phyloP scores from a whole-genome alignment of 164 flowering plant genomes.

The Vitis riparia region DNA sequence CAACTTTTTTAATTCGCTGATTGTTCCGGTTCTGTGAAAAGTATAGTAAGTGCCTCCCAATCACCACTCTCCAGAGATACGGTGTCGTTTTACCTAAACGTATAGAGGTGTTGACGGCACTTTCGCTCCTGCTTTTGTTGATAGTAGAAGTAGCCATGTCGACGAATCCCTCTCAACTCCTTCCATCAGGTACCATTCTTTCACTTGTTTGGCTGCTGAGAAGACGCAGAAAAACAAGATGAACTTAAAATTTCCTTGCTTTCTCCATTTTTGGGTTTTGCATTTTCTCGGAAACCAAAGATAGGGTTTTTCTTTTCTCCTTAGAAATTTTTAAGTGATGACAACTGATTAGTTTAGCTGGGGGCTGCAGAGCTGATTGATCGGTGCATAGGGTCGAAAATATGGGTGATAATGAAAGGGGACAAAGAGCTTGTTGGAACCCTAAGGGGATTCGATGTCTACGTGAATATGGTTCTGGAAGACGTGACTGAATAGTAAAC shows the following conservation, averaged over 20 bases:
- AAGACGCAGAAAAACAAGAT: too few relatives aligned
- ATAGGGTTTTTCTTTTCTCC: background rate
- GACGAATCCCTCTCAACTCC: slow-evolving; percentile 87
- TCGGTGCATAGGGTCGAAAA: slow-evolving; percentile 94
- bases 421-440: slow-evolving; percentile 99
- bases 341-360: slow-evolving; percentile 3
- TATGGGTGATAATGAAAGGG: slow-evolving; percentile 99
- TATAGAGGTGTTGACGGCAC: too few relatives aligned
- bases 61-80: too few relatives aligned
- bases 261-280: background rate
- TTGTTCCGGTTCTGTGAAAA: too few relatives aligned
- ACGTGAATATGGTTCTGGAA: slow-evolving; percentile 98
- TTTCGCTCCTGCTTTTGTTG: too few relatives aligned
- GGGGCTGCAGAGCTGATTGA: slow-evolving; percentile 77
- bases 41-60: too few relatives aligned
- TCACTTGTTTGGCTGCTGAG: background rate
- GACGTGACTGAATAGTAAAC: slow-evolving; percentile 96
- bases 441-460: slow-evolving; percentile 87
- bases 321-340: too few relatives aligned
- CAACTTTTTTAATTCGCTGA: too few relatives aligned
- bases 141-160: slow-evolving; percentile 29
- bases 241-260: background rate
- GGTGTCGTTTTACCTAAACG: too few relatives aligned
- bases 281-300: background rate
- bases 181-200: slow-evolving; percentile 56